Base-by-base conservation (phyloP, 352 stramenopile species). In the Phytophthora litchii region DNA sequence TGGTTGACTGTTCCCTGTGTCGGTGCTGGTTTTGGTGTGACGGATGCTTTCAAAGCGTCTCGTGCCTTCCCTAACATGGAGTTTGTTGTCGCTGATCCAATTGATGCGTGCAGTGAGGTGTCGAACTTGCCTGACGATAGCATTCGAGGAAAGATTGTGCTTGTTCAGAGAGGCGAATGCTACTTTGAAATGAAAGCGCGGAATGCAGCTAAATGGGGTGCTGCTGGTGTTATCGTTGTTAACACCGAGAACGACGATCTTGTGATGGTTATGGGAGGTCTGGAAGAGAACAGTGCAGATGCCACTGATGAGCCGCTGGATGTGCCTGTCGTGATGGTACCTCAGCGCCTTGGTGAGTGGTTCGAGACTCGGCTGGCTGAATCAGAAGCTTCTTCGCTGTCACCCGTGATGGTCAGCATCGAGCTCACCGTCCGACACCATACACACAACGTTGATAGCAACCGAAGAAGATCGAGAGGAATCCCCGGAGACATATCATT, bases 251-350 rank as follows among this genome's bases (percentile, higher is more conserved):
- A 88, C 19, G 68, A 87, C 16, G 69, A 78, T 1, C 69, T 91
- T 41, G 72, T 95, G 31, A 92, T 94, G 70, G 78, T 93, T 53
- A 94, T 94, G 86, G 84, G 77, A 27, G 72, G 79, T 14, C 70
- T 74, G 4, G 64, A 54, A 5, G 61, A 67, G 25, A 44, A 36
- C 6, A 61, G 34, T 7, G 51, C 63, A 10, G 66, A 78, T 3
- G 50, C 44, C 7, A 40, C 31, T 40, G 35, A 60, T 21, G 47
- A 36, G 12, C 35, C 44, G 8, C 17, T 84, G 4, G 38, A 61
- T 4, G 64, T 89, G 5, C 80, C 83, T 11, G 74, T 78, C 7
- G 72, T 91, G 51, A 91, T 92, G 83, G 54, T 92, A 10, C 67
- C 83, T 17, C 65, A 74, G 12, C 77, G 83, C 14, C 72, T 84